phyloP scores from a whole-genome alignment of 1,139 yeast species.

The Candida sp. region DNA sequence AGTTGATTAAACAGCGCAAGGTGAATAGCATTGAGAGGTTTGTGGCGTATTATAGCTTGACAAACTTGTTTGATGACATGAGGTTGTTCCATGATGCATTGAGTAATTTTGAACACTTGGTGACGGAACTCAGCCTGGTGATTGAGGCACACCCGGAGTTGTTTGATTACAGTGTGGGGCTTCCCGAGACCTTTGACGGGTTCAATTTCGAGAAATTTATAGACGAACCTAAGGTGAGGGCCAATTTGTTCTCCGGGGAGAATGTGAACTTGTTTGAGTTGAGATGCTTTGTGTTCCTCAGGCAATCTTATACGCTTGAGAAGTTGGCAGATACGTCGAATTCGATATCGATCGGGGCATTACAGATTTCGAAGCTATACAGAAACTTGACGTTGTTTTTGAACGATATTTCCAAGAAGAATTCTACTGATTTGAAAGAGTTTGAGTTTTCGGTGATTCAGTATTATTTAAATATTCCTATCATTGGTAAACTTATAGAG shows the following conservation, averaged over 20 bases:
- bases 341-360: constrained; percentile 36
- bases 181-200: constrained; percentile 13
- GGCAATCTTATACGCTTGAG: constrained; percentile 30
- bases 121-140: constrained; percentile 23
- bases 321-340: constrained; percentile 24
- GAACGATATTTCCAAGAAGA: constrained; percentile 35
- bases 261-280: constrained; percentile 29
- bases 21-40: constrained; percentile 16
- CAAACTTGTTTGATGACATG: constrained; percentile 47
- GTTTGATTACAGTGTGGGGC: constrained; percentile 8
- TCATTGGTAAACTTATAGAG: constrained; percentile 24
- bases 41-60: constrained; percentile 24
- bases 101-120: constrained; percentile 45
- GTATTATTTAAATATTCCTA: constrained; percentile 31
- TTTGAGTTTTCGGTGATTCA: constrained; percentile 36
- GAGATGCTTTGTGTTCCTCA: constrained; percentile 30
- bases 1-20: constrained; percentile 35
- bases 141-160: constrained; percentile 16
- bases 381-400: constrained; percentile 40
- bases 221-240: constrained; percentile 8
- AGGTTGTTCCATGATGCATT: constrained; percentile 63
- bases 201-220: constrained; percentile 22
- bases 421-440: constrained; percentile 23
- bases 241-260: constrained; percentile 14
- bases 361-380: constrained; percentile 34